A percentile compares a stretch with the other conserved stretches of the same genome.
phyloP scores from a whole-genome alignment of 129 eudicot genomes.

The Scalesia atractyloides region DNA sequence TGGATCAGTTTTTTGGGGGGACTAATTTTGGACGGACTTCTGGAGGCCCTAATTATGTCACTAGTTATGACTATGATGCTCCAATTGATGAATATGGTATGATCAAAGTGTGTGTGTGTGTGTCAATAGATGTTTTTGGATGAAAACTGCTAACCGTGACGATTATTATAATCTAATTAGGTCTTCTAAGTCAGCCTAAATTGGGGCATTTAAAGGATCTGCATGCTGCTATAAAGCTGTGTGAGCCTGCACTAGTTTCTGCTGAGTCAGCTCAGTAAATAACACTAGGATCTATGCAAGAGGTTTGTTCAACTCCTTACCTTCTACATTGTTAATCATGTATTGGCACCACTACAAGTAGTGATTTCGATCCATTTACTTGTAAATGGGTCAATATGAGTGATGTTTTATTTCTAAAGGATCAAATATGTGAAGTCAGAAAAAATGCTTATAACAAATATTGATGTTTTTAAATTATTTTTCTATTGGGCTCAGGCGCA shows the following conservation, averaged over 20 bases:
- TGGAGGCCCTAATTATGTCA: slow-evolving; percentile 88
- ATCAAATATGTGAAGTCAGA: neutral
- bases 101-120: neutral
- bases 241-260: slow-evolving; percentile 95
- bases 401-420: neutral
- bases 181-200: slow-evolving; percentile 87
- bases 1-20: slow-evolving; percentile 94
- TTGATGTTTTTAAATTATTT: neutral
- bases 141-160: slow-evolving; percentile 10
- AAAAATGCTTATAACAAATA: neutral
- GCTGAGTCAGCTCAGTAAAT: slow-evolving; percentile 82
- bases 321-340: slow-evolving; percentile 17
- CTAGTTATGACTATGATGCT: slow-evolving; percentile 98
- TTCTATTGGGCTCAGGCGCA: slow-evolving; percentile 63
- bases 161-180: slow-evolving; percentile 32
- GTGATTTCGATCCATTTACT: neutral
- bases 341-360: slow-evolving; percentile 2
- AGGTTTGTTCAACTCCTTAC: slow-evolving; percentile 52
- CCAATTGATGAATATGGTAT: slow-evolving; percentile 97
- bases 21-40: slow-evolving; percentile 92
- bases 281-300: slow-evolving; percentile 80
- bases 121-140: slow-evolving; percentile 10
- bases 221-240: slow-evolving; percentile 94
- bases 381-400: neutral
- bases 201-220: slow-evolving; percentile 97